Evolutionary conservation across 2,329 filamentous ascomycete genomes (phyloP).

Genomic region (Penicillium sp.): DNA sequence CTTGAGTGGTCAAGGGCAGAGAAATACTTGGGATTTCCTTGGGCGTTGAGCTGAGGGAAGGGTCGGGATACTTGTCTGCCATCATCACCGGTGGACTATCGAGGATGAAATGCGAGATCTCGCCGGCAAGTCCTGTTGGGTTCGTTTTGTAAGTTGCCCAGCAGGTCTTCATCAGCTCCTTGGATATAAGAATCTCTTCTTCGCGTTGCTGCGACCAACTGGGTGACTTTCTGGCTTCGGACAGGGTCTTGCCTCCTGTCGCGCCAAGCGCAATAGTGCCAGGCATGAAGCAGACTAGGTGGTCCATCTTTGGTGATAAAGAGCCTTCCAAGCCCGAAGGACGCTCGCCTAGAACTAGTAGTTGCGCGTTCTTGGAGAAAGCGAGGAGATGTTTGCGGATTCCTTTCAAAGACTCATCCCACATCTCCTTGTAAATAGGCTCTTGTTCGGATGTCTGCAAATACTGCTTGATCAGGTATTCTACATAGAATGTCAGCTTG

Average conservation of each 20-base stretch:
- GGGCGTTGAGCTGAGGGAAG: slow-evolving; percentile 31
- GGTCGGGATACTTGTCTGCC: slow-evolving; percentile 37
- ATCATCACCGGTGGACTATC: slow-evolving; percentile 61
- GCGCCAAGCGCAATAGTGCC: slow-evolving; percentile 89
- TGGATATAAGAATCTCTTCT: slow-evolving; percentile 80
- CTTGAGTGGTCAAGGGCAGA: slow-evolving; percentile 30
- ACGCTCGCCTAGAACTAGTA: slow-evolving; percentile 88
- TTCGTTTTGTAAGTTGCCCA: slow-evolving; percentile 96
- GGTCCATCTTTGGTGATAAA: slow-evolving; percentile 91
- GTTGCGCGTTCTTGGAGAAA: slow-evolving; percentile 74
- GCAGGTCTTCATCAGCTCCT: slow-evolving; percentile 92
- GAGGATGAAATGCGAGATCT: slow-evolving; percentile 89
- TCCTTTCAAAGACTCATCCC: slow-evolving; percentile 79
- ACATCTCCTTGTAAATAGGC: slow-evolving; percentile 84
- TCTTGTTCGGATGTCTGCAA: slow-evolving; percentile 88
- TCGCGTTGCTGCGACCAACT: slow-evolving; percentile 78
- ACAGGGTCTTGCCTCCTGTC: slow-evolving; percentile 73
- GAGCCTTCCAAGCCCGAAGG: slow-evolving; percentile 66
- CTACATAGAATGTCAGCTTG: slow-evolving; percentile 37
- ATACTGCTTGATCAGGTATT: slow-evolving; percentile 98
- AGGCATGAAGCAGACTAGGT: slow-evolving; percentile 95
- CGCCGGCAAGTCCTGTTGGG: slow-evolving; percentile 84
- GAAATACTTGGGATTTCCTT: slow-evolving; percentile 37
- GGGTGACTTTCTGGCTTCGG: slow-evolving; percentile 68
- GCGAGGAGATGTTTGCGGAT: slow-evolving; percentile 90